Evolutionary conservation across 805 yeast species (phyloP).

Genomic region (Phaffomyces thermotolerans): DNA sequence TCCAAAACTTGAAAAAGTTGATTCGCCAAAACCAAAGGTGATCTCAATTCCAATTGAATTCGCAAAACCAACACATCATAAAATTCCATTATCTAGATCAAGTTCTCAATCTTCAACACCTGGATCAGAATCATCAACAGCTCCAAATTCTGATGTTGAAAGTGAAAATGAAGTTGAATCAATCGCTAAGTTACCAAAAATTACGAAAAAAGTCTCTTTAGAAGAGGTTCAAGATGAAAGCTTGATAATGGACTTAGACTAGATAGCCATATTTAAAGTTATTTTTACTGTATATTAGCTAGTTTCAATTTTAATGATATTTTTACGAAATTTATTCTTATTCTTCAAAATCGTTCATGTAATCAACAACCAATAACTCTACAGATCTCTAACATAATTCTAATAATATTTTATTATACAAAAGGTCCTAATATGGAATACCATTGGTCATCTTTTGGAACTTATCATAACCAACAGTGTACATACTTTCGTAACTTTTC

Average conservation of each 20-base stretch:
- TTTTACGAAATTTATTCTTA: background rate
- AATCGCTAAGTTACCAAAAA: constrained; percentile 12
- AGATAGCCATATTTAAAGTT: background rate
- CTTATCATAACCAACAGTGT: constrained; percentile 94
- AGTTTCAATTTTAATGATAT: background rate
- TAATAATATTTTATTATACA: background rate
- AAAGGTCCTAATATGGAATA: constrained; percentile 62
- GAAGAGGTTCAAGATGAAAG: constrained; percentile 21
- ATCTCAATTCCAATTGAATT: constrained; percentile 10
- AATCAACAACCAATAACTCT: no score
- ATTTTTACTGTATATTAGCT: background rate
- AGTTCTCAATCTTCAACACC: constrained; percentile 1
- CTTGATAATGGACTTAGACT: constrained; percentile 11
- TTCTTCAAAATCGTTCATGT: no score
- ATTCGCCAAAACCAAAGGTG: constrained; percentile 4
- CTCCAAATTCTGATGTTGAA: constrained; percentile 3
- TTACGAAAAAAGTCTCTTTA: constrained; percentile 15
- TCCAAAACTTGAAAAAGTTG: background rate
- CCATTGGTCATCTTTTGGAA: constrained; percentile 96
- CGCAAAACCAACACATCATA: background rate
- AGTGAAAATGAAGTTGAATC: constrained; percentile 1
- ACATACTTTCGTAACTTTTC: constrained; percentile 78
- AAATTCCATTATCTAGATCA: constrained; percentile 4
- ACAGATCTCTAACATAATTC: background rate
- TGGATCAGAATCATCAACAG: constrained; percentile 1